Base-by-base conservation (phyloP, 805 yeast species). In the Candida insectorum region DNA sequence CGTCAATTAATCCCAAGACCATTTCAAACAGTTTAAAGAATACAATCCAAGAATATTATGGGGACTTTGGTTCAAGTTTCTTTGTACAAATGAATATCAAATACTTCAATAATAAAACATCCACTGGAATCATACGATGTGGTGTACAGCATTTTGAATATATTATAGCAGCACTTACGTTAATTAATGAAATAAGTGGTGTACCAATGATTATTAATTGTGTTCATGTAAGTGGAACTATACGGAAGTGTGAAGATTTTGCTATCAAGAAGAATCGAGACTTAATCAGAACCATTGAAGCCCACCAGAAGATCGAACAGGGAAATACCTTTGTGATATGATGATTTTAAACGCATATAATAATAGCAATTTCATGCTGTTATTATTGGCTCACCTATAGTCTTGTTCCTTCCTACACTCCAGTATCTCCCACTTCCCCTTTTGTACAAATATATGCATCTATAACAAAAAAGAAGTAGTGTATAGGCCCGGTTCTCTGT, bases 81-180 rank as follows among this genome's bases (percentile, higher is more conserved):
- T 77, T 79, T 1, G 59, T 76, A 39, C 71, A 81, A 19, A 51
- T 85, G 4, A 72, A 76, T 11, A 58, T 89, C 33, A 85, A 87
- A 52, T 88, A 88, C 54, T 89, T 85, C 57, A 84, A 93, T 11
- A 77, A 77, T 34, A 73, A 71, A 47, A 88, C 97, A 0, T 78
- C 88, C 0, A 80, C 88, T 0, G 97, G 97, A 0, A 89, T 89
- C 4, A 49, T 91, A 13, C 69, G 96, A 41, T 84, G 91, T 37
- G 72, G 81, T 6, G 57, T 95, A 36, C 83, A 75, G 28, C 77
- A 79, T 36, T 72, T 67, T 31, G 75, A 79, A 27, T 47, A 73
- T 3, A 74, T 86, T 1, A 64, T 85, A 37, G 85, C 82, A 0
- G 85, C 95, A 0, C 54, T 91, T 40, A 62, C 77, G 1, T 54